phyloP scores from a whole-genome alignment of 352 stramenopile genomes.

The Phytopythium cucurbitacearum region DNA sequence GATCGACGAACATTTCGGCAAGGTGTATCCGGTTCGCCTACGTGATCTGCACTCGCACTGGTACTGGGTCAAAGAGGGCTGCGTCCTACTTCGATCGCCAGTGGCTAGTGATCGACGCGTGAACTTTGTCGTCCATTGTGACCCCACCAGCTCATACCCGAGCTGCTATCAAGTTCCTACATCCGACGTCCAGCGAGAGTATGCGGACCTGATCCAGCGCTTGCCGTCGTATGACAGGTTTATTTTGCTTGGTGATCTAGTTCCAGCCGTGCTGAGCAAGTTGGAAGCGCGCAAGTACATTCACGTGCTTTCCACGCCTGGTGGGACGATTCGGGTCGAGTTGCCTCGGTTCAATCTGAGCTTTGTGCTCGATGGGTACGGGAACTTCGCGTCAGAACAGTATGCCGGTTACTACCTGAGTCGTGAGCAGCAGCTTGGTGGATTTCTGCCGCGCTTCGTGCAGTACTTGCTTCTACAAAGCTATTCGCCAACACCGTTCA shows the following conservation, averaged over 20 bases:
- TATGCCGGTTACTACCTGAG: conserved; percentile 37
- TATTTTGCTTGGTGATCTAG: conserved; percentile 5
- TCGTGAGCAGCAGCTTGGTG: conserved; percentile 28
- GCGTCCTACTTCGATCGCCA: conserved; percentile 31
- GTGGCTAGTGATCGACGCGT: conserved; percentile 13
- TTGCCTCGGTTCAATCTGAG: conserved; percentile 36
- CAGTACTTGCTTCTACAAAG: conserved; percentile 32
- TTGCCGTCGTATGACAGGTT: conserved; percentile 19
- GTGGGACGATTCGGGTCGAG: conserved; percentile 20
- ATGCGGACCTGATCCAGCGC: conserved; percentile 10
- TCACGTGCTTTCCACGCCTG: conserved; percentile 13
- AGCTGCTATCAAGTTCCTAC: conserved; percentile 30
- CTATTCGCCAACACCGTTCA: background rate
- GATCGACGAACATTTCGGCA: conserved; percentile 12
- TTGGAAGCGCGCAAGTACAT: conserved; percentile 35
- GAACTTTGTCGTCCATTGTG: conserved; percentile 17
- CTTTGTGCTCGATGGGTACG: conserved; percentile 19
- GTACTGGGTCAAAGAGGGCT: conserved; percentile 40
- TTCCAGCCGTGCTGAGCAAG: conserved; percentile 26
- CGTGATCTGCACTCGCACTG: conserved; percentile 36
- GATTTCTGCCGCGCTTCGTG: conserved; percentile 29
- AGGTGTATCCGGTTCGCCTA: conserved; percentile 22
- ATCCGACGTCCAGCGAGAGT: conserved; percentile 12
- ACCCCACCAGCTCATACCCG: background rate
- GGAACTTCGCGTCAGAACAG: conserved; percentile 16